Evolutionary conservation across 108 stramenopile genomes (phyloP), one percentile per base, ranked within the genome.

Genomic region (Pseudonitzschia pungens): DNA sequence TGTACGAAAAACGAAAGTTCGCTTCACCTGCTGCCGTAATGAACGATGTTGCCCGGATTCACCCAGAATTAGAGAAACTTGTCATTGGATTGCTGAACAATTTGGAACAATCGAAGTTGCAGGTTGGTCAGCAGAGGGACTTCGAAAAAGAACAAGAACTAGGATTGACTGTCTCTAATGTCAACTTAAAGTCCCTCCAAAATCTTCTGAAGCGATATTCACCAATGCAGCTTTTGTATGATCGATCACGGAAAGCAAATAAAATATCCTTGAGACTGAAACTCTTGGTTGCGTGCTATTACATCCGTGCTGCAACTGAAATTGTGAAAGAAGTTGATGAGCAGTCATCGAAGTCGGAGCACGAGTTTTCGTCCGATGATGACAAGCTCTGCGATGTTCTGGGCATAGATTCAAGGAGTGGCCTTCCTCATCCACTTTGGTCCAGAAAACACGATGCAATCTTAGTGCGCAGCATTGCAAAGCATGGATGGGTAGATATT

Each of bases 401-500:
- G 12, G 28, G 32, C 20, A 54, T 78, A 28, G 82, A 86, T 15
- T 68, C 48, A 26, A 44, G 71, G 42, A 56, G 77, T 20, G 54
- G 78, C 7, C 70, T 83, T 42, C 94, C 94, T n/a, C 91, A 95
- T 83, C 86, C 89, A 20, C 54, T 77, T 48, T 95, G 94, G 94
- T 88, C 84, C 10, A 48, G 57, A 14, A 40, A 72, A 5, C 91
- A 92, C 70, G 94, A 95, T 81, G 87, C 87, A 16, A 69, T 89
- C 21, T 73, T 95, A 53, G 66, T 92, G 63, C 70, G 73, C 20
- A 88, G 91, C 20, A 83, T 88, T 28, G 75, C 70, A 0, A 89
- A 92, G 74, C 94, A 95, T 73, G 94, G 94, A 22, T 95, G 89
- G 89, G 71, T 91, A 45, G 94, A 95, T 36, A 60, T 78, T 5